phyloP scores from a whole-genome alignment of 2,329 filamentous ascomycete species.

The Emericellopsis cladophorae region DNA sequence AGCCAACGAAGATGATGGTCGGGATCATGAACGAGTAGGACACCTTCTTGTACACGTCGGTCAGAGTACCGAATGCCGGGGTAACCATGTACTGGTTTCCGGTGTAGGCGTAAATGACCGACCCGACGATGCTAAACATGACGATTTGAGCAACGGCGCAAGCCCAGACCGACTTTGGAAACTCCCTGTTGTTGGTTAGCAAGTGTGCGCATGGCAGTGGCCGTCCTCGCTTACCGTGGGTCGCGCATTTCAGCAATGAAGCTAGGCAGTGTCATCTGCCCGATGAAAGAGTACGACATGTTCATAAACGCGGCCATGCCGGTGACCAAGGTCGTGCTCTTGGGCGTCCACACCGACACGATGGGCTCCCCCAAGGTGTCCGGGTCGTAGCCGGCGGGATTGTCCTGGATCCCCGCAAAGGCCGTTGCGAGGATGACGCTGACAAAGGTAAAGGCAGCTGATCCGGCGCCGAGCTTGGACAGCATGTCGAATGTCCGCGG shows the following conservation, averaged over 20 bases:
- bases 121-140: conserved; percentile 72
- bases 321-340: conserved; percentile 65
- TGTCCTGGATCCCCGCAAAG: conserved; percentile 64
- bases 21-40: conserved; percentile 94
- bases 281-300: conserved; percentile 93
- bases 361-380: conserved; percentile 44
- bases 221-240: conserved; percentile 23
- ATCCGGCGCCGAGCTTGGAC: conserved; percentile 65
- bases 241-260: conserved; percentile 92
- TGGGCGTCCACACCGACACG: conserved; percentile 54
- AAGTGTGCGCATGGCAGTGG: not conserved
- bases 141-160: conserved; percentile 83
- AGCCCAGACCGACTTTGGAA: conserved; percentile 84
- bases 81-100: conserved; percentile 82
- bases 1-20: conserved; percentile 83
- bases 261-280: conserved; percentile 83
- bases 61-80: conserved; percentile 76
- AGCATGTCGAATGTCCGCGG: conserved; percentile 76
- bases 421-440: conserved; percentile 75
- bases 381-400: conserved; percentile 55
- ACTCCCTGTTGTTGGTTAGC: conserved; percentile 44
- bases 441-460: conserved; percentile 80
- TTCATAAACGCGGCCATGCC: conserved; percentile 87
- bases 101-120: conserved; percentile 74
- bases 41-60: conserved; percentile 72